Evolutionary conservation across 768 basidiomycete genomes (phyloP).

Genomic region (Amanita muscaria): DNA sequence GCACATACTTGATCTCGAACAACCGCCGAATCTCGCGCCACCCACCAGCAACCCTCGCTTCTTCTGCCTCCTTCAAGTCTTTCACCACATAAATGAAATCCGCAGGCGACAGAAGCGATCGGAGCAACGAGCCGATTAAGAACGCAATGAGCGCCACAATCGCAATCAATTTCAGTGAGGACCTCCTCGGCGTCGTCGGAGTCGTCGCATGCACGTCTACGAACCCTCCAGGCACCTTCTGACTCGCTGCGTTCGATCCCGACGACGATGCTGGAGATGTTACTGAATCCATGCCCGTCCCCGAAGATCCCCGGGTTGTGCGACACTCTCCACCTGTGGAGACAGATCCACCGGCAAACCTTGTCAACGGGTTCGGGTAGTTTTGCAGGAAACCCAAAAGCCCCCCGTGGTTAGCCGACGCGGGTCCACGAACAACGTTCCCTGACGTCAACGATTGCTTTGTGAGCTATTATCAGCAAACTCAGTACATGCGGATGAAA

Average conservation of each 20-base stretch:
- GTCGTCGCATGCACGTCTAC: constrained; percentile 19
- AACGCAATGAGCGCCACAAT: constrained; percentile 82
- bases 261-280: background rate
- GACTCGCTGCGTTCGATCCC: constrained; percentile 11
- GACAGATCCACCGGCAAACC: constrained; percentile 28
- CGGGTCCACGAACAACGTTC: background rate
- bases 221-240: constrained; percentile 30
- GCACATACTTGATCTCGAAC: constrained; percentile 72
- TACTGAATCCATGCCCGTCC: background rate
- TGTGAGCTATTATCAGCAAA: background rate
- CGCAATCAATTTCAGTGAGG: constrained; percentile 50
- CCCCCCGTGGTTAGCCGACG: constrained; percentile 26
- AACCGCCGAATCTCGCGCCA: constrained; percentile 86
- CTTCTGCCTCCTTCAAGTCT: constrained; percentile 46
- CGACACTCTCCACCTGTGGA: constrained; percentile 15
- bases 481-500: background rate
- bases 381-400: constrained; percentile 53
- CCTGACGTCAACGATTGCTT: background rate
- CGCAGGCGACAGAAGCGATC: constrained; percentile 81
- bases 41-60: constrained; percentile 33
- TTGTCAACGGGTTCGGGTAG: constrained; percentile 49
- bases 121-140: constrained; percentile 81
- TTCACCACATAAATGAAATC: constrained; percentile 82
- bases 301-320: constrained; percentile 3
- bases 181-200: constrained; percentile 17